phyloP scores from a whole-genome alignment of 2,329 filamentous ascomycete genomes.

The Gnomoniopsis smithogilvyi region DNA sequence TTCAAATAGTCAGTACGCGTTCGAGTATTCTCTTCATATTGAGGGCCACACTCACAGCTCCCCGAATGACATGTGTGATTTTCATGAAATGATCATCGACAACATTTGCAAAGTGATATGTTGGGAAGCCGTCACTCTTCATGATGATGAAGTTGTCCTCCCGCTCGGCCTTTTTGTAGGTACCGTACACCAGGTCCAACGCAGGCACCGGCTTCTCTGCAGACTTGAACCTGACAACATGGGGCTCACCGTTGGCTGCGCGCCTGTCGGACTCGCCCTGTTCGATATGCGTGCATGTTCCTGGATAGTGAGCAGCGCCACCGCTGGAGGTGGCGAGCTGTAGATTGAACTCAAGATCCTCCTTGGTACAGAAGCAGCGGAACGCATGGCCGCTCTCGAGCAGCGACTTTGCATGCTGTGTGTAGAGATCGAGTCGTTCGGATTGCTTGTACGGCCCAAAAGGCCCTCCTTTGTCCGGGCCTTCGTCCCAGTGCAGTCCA shows the following conservation, averaged over 20 bases:
- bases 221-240: slow-evolving; percentile 74
- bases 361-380: slow-evolving; percentile 82
- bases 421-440: slow-evolving; percentile 72
- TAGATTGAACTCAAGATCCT: slow-evolving; percentile 54
- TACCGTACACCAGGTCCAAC: slow-evolving; percentile 76
- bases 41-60: slow-evolving; percentile 59
- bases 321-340: slow-evolving; percentile 35
- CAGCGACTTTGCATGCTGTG: slow-evolving; percentile 65
- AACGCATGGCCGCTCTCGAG: slow-evolving; percentile 75
- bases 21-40: not conserved
- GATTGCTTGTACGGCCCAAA: slow-evolving; percentile 91
- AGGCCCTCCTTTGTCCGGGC: slow-evolving; percentile 75
- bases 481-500: slow-evolving; percentile 91
- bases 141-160: slow-evolving; percentile 84
- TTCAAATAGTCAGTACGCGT: slow-evolving; percentile 26
- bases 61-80: slow-evolving; percentile 92
- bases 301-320: slow-evolving; percentile 45
- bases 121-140: slow-evolving; percentile 89
- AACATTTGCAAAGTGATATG: slow-evolving; percentile 96
- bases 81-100: slow-evolving; percentile 94
- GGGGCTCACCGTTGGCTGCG: slow-evolving; percentile 64
- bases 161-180: slow-evolving; percentile 50
- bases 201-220: slow-evolving; percentile 62
- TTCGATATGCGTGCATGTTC: slow-evolving; percentile 69
- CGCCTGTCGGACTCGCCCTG: slow-evolving; percentile 66